phyloP scores from a whole-genome alignment of 2,329 filamentous ascomycete species.

The Colletotrichum tropicale region DNA sequence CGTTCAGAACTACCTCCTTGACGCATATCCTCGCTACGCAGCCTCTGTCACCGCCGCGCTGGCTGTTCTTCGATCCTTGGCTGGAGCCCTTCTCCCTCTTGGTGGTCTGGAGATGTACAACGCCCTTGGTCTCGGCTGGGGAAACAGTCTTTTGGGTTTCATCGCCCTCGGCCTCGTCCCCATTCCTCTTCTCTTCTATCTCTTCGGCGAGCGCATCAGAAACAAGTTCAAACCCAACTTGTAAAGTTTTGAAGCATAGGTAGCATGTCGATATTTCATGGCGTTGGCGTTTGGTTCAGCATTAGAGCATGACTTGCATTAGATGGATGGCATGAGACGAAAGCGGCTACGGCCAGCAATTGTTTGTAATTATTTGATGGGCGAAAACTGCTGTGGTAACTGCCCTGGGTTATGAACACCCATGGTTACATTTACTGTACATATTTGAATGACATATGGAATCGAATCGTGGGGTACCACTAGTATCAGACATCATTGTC shows the following conservation, averaged over 20 bases:
- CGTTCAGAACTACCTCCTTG: conserved; percentile 67
- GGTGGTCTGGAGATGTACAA: conserved; percentile 42
- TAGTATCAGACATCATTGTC: background rate
- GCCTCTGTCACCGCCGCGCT: conserved; percentile 44
- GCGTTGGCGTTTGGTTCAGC: background rate
- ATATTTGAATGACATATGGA: background rate
- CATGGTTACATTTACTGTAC: background rate
- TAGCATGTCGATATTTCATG: background rate
- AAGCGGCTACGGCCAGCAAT: background rate
- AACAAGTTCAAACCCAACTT: conserved; percentile 20
- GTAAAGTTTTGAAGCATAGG: background rate
- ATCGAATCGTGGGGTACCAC: background rate
- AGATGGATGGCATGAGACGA: background rate
- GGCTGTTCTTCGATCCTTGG: conserved; percentile 39
- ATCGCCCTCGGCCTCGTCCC: conserved; percentile 40
- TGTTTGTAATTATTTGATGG: background rate
- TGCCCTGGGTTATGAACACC: background rate
- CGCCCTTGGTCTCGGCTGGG: conserved; percentile 46
- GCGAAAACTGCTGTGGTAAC: background rate
- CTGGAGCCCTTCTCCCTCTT: conserved; percentile 43
- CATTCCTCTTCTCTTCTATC: conserved; percentile 40
- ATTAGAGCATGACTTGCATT: background rate
- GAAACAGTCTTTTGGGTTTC: conserved; percentile 44
- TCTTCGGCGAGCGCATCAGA: conserved; percentile 40
- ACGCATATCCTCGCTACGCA: conserved; percentile 47